Conservation (phyloP, 2,329 filamentous ascomycete genomes). For the Aspergillus spinulosporus region DNA sequence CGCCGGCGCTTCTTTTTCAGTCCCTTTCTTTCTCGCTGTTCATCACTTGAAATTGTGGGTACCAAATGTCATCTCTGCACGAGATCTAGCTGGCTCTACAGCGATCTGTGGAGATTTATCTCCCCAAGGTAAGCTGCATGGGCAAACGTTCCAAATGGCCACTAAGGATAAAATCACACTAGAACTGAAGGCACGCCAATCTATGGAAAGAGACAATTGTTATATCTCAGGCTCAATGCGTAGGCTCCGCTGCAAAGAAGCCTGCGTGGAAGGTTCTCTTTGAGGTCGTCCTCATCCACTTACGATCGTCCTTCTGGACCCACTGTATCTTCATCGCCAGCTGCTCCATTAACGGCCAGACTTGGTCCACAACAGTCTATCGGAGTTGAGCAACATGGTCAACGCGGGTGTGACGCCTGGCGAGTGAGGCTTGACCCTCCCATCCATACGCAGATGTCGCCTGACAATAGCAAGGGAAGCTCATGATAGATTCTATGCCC, state of each 20-base stretch:
- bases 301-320: background rate
- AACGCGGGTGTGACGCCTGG: conserved; percentile 19
- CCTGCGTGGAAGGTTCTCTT: conserved; percentile 36
- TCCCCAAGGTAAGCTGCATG: conserved; percentile 12
- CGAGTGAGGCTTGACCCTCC: conserved; percentile 18
- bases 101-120: background rate
- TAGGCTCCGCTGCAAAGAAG: conserved; percentile 32
- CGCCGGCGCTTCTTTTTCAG: background rate
- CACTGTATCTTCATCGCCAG: conserved; percentile 14
- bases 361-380: conserved; percentile 19
- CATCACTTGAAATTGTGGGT: background rate
- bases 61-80: background rate
- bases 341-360: conserved; percentile 5
- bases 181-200: background rate
- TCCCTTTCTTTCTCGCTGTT: conserved; percentile 1
- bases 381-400: conserved; percentile 7
- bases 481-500: conserved; percentile 10
- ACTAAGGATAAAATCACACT: background rate
- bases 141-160: background rate
- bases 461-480: conserved; percentile 16
- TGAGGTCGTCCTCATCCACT: conserved; percentile 13
- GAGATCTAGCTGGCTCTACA: conserved; percentile 1
- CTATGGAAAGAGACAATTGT: background rate
- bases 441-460: conserved; percentile 17
- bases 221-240: conserved; percentile 4